Percentiles rank a stretch among this genome's conserved stretches.
phyloP scores from a whole-genome alignment of 352 stramenopile species.

The Phytophthora sp. region DNA sequence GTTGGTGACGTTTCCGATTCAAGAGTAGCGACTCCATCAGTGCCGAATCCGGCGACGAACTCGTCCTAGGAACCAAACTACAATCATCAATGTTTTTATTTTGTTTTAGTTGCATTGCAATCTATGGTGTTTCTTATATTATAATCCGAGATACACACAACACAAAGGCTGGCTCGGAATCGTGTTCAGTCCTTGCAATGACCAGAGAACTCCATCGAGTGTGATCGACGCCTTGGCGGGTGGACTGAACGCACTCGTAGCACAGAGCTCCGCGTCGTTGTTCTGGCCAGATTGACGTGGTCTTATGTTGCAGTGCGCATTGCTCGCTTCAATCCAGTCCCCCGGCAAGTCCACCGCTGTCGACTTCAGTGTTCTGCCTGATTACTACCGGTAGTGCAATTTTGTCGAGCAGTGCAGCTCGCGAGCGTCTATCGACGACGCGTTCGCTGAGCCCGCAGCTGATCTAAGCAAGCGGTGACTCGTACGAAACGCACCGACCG shows the following conservation, averaged over 20 bases:
- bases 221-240: no score
- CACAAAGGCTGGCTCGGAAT: background rate
- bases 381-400: no score
- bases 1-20: conserved; percentile 14
- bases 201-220: background rate
- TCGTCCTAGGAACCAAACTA: background rate
- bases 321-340: conserved; percentile 18
- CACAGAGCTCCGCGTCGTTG: no score
- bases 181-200: background rate
- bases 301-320: background rate
- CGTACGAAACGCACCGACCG: background rate
- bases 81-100: no score
- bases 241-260: no score
- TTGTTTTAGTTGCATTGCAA: background rate
- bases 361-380: conserved; percentile 15
- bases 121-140: background rate
- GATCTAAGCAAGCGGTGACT: background rate
- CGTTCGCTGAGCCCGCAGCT: background rate
- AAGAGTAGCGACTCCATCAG: conserved; percentile 4
- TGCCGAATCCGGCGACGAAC: background rate
- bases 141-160: background rate
- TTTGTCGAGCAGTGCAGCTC: conserved; percentile 29
- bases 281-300: conserved; percentile 7
- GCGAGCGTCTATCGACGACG: conserved; percentile 3
- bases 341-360: conserved; percentile 12